Evolutionary conservation across 108 stramenopile species (phyloP), one percentile per base, ranked within the genome.

Genomic region (Nitzschia sp.): DNA sequence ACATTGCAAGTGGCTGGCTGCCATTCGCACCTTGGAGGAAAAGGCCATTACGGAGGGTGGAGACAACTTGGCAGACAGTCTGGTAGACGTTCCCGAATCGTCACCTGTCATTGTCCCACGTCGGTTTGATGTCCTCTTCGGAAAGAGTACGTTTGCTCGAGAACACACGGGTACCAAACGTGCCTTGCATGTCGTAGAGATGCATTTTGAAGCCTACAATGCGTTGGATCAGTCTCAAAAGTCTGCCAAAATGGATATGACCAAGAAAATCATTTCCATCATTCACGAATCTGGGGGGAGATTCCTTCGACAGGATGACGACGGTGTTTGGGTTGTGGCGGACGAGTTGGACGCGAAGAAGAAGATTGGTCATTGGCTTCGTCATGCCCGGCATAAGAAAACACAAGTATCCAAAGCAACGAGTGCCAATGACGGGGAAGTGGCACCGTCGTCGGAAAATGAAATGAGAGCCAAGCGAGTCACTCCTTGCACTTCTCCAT

Each of bases 101-200:
- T 19, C 43, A 15, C 26, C 6, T 10, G 46, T 66, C 9, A 41
- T 43, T 29, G 14, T 66, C 15, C 65, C 65, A 10, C 10, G 34
- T 9, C 20, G 57, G 10, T 26, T 39, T 54, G 65, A 66, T 66
- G 65, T 66, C 10, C 29, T 66, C 11, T 41, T 66, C 5, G 65
- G 65, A 20, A 52, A 29, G 29, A 41, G 52, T 10, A 34, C 10
- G n/a, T 41, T 41, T n/a, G n/a, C 42, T 3, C 17, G 42, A 0
- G 20, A 21, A 7, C 63, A 63, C 34, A 21, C 63, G 8, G 63
- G 63, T 0, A 63, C 22, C 42, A 63, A 34, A 44, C 63, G 48
- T 29, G 26, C 34, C 21, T 34, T 20, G 2, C 26, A 63, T 17
- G 21, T 63, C 7, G 26, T 63, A 3, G 44, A 14, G 22, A 29